These are phyloP conservation scores for Trichosanthes cucumerina DNA, from an alignment of 306 rosid species.

Conservation along the genomic window DNA sequence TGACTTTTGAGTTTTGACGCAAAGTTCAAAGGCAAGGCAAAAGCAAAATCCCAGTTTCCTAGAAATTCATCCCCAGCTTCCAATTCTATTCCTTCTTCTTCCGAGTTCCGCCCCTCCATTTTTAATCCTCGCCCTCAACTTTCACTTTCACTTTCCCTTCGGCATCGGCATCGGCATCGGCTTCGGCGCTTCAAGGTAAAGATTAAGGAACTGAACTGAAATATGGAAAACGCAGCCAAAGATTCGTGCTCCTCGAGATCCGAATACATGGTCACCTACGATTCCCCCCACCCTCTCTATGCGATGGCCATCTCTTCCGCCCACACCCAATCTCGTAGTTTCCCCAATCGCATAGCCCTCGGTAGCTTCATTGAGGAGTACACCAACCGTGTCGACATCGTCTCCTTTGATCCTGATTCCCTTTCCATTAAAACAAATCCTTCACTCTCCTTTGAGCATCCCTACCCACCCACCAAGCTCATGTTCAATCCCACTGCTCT, in stretches of 20 bases:
- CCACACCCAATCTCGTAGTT: constrained; percentile 16
- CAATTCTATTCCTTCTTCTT: not conserved
- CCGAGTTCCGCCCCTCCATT: not conserved
- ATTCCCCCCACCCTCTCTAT: constrained; percentile 69
- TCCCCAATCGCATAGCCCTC: constrained; percentile 48
- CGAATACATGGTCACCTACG: constrained; percentile 52
- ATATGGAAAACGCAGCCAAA: constrained; percentile 59
- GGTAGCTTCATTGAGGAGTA: constrained; percentile 84
- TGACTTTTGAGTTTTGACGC: not conserved
- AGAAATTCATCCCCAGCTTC: not conserved
- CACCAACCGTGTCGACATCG: constrained; percentile 71
- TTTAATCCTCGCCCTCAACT: not conserved
- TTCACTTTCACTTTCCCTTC: too few species aligned
- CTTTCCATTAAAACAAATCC: constrained; percentile 39
- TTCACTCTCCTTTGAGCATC: constrained; percentile 82
- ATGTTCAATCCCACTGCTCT: constrained; percentile 70
- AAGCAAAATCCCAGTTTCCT: not conserved
- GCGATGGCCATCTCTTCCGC: constrained; percentile 55
- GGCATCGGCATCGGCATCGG: too few species aligned
- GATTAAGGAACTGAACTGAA: not conserved
- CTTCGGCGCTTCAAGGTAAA: too few species aligned
- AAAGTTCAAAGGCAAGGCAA: too few species aligned
- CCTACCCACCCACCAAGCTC: constrained; percentile 94
- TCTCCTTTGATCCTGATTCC: constrained; percentile 70
- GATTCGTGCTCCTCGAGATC: constrained; percentile 55